Evolutionary conservation across 495 filamentous ascomycete genomes (phyloP).

Genomic region (Daldinia concentrica): DNA sequence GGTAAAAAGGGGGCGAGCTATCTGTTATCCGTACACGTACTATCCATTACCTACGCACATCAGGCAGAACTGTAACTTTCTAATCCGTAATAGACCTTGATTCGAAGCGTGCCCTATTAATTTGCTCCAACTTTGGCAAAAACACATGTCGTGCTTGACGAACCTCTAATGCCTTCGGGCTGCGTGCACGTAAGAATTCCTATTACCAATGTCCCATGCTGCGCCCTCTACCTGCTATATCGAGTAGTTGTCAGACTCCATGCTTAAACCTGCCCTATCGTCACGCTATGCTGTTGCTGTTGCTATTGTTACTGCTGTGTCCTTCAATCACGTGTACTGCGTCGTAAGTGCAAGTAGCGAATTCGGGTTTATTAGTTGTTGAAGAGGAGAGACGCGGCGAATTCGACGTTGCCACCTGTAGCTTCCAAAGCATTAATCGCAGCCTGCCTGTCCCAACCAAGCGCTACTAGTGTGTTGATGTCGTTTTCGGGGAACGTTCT

Average conservation of each 20-base stretch:
- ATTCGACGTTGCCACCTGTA: constrained; percentile 84
- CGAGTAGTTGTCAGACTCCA: constrained; percentile 8
- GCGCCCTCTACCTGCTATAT: constrained; percentile 31
- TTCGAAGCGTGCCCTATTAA: constrained; percentile 10
- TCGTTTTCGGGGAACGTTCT: constrained; percentile 65
- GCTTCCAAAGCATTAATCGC: constrained; percentile 83
- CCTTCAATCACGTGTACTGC: constrained; percentile 1
- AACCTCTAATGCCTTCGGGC: constrained; percentile 28
- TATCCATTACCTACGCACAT: constrained; percentile 7
- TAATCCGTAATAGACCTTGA: constrained; percentile 8
- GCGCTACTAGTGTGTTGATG: constrained; percentile 75
- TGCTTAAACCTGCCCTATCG: constrained; percentile 2
- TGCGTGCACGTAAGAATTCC: constrained; percentile 21
- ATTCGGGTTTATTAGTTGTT: constrained; percentile 49
- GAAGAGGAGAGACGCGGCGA: constrained; percentile 86
- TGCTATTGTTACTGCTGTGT: neutral
- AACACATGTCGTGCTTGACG: constrained; percentile 10
- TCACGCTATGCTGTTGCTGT: constrained; percentile 16
- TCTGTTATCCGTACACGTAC: constrained; percentile 11
- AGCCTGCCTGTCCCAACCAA: constrained; percentile 81
- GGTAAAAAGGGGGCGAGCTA: constrained; percentile 57
- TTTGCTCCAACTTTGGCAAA: neutral
- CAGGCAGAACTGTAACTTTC: constrained; percentile 12
- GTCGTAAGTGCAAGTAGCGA: constrained; percentile 5
- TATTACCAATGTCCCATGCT: constrained; percentile 14